Conservation (phyloP, 495 filamentous ascomycete genomes). For the Aeminium ludgeri region DNA sequence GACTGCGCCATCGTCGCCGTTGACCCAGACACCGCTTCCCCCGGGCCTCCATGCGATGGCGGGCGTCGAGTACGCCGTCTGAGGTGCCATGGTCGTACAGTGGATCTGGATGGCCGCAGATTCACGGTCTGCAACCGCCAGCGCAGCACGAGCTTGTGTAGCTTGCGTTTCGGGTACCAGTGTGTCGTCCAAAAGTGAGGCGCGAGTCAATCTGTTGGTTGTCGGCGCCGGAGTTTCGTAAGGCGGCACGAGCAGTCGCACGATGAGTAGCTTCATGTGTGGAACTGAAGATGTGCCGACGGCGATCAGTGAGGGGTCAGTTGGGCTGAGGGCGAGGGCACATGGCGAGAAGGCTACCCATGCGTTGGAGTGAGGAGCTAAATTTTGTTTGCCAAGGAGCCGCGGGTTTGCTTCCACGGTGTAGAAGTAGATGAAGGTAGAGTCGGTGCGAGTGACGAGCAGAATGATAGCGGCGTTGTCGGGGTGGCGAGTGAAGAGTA, state of each 20-base stretch:
- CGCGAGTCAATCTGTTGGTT: background rate
- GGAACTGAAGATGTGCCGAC: slow-evolving; percentile 46
- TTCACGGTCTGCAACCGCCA: slow-evolving; percentile 39
- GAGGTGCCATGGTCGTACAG: slow-evolving; percentile 45
- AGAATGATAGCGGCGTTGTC: slow-evolving; percentile 32
- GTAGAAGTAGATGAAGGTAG: slow-evolving; percentile 46
- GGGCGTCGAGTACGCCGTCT: slow-evolving; percentile 52
- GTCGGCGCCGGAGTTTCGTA: slow-evolving; percentile 1
- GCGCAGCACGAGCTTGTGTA: slow-evolving; percentile 32
- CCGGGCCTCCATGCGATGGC: slow-evolving; percentile 48
- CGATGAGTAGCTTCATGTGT: slow-evolving; percentile 50
- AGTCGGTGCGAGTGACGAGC: slow-evolving; percentile 42
- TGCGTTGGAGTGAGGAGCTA: slow-evolving; percentile 46
- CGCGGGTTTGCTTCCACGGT: slow-evolving; percentile 20
- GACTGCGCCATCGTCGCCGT: slow-evolving; percentile 50
- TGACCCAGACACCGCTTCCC: slow-evolving; percentile 50
- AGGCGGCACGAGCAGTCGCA: slow-evolving; percentile 38
- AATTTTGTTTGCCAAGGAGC: slow-evolving; percentile 39
- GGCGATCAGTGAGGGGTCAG: slow-evolving; percentile 38
- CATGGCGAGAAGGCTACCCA: slow-evolving; percentile 50
- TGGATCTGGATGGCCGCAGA: slow-evolving; percentile 42
- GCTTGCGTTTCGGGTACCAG: slow-evolving; percentile 24
- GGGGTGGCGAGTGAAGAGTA: slow-evolving; percentile 37
- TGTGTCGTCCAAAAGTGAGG: slow-evolving; percentile 2
- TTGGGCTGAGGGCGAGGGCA: slow-evolving; percentile 38